These are phyloP conservation scores for Pythium coloratum DNA, from an alignment of 352 stramenopile species.

Conservation along the genomic window DNA sequence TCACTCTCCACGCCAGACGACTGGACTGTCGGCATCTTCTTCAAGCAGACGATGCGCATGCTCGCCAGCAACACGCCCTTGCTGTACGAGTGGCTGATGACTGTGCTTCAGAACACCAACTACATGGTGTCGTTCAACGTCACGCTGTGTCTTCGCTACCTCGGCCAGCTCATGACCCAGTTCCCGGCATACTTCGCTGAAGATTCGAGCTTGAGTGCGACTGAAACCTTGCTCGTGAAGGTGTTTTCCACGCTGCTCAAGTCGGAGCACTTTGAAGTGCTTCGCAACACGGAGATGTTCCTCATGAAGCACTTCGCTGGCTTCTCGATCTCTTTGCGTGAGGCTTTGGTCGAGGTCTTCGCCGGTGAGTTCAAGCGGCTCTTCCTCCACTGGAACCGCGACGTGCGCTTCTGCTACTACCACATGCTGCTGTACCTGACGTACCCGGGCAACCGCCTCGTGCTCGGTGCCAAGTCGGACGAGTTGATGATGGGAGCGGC, in stretches of 20 bases:
- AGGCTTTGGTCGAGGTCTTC: slow-evolving; percentile 49
- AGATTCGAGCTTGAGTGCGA: slow-evolving; percentile 19
- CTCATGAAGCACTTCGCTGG: slow-evolving; percentile 58
- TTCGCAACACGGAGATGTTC: slow-evolving; percentile 69
- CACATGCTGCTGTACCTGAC: slow-evolving; percentile 81
- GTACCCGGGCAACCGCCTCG: slow-evolving; percentile 73
- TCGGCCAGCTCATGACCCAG: slow-evolving; percentile 53
- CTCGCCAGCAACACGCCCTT: slow-evolving; percentile 47
- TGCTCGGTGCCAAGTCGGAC: slow-evolving; percentile 71
- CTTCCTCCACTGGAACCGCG: slow-evolving; percentile 83
- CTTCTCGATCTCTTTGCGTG: slow-evolving; percentile 59
- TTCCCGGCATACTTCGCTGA: slow-evolving; percentile 63
- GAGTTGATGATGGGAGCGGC: slow-evolving; percentile 68
- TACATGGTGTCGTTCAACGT: slow-evolving; percentile 72
- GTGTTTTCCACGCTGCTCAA: slow-evolving; percentile 63
- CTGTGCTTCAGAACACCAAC: slow-evolving; percentile 63
- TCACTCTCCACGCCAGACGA: slow-evolving; percentile 30
- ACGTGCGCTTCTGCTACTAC: slow-evolving; percentile 85
- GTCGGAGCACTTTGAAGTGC: slow-evolving; percentile 74
- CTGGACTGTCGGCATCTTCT: slow-evolving; percentile 43
- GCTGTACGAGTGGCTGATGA: slow-evolving; percentile 61
- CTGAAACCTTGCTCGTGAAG: slow-evolving; percentile 36
- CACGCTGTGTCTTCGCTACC: slow-evolving; percentile 62
- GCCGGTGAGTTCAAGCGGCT: slow-evolving; percentile 54
- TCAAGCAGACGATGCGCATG: slow-evolving; percentile 56